Conservation (phyloP, 2,329 filamentous ascomycete genomes). For the Fusarium sp. region DNA sequence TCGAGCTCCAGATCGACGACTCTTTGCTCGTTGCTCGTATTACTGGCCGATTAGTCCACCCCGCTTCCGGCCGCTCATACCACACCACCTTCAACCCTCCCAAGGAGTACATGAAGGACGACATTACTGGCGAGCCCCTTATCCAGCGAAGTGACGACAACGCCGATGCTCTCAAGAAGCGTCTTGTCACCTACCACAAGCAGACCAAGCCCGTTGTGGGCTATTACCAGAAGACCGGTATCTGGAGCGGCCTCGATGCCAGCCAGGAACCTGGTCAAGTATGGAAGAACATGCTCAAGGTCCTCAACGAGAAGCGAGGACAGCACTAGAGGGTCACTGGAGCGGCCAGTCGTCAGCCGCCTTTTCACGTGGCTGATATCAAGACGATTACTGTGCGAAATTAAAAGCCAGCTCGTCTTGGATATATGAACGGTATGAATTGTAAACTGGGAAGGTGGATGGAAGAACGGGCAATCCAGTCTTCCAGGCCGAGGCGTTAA, state of each 20-base stretch:
- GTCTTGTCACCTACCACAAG: slow-evolving; percentile 89
- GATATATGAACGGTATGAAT: slow-evolving; percentile 46
- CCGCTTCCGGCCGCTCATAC: slow-evolving; percentile 94
- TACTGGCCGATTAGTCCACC: slow-evolving; percentile 95
- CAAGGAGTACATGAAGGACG: slow-evolving; percentile 93
- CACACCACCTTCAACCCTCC: slow-evolving; percentile 99
- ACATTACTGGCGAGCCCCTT: slow-evolving; percentile 94
- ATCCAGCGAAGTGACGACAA: slow-evolving; percentile 98
- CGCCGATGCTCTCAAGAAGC: slow-evolving; percentile 94
- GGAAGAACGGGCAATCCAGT: slow-evolving; percentile 24
- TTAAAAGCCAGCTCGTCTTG: slow-evolving; percentile 36
- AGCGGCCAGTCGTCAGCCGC: background rate
- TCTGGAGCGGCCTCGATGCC: slow-evolving; percentile 96
- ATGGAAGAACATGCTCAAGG: slow-evolving; percentile 89
- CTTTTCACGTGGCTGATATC: slow-evolving; percentile 47
- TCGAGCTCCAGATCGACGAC: slow-evolving; percentile 98
- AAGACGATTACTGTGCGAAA: slow-evolving; percentile 41
- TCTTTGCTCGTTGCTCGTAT: slow-evolving; percentile 92
- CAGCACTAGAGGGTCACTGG: slow-evolving; percentile 46
- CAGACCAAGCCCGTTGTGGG: slow-evolving; percentile 93
- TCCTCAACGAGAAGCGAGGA: slow-evolving; percentile 71
- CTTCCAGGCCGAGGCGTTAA: slow-evolving; percentile 45
- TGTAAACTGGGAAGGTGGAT: slow-evolving; percentile 31
- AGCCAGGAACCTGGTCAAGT: slow-evolving; percentile 96
- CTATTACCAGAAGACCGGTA: slow-evolving; percentile 97